Evolutionary conservation across 306 rosid species (phyloP), one percentile per base, ranked within the genome.

Genomic region (Mimosa pudica): DNA sequence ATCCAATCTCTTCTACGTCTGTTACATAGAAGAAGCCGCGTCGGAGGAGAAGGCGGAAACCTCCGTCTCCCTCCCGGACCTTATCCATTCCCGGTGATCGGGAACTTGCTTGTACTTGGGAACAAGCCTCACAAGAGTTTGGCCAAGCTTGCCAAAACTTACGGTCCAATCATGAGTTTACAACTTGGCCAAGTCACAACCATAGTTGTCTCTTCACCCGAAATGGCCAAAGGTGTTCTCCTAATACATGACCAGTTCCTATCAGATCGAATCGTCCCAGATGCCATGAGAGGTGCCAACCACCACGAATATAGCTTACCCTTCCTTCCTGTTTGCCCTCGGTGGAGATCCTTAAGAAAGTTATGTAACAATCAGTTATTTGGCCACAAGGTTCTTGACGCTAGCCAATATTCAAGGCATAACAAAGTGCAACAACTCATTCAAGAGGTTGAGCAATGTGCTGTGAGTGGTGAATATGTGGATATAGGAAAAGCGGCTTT

Each of bases 51-150:
- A 70, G 20, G 30, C 30, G 30, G 38, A 41, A 58, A 7, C 20
- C 24, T 5, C 8, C 79, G 74, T 33, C 88, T 86, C 30, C 97
- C 92, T 33, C 92, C 97, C 2, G 89, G 92, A 1, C 94, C 92
- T 2, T 6, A 2, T 2, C 89, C 85, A 0, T 6, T 79, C 7
- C 92, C 88, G 1, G 1, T 89, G 0, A 30, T 92, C 0, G 97
- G 94, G 2, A 92, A 92, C 81, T 88, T 92, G 32, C 61, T 82
- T 32, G 86, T 86, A 49, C 75, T 88, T 1, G 94, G 94, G 0
- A 33, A 70, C n/a, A 89, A 85, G 17, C 92, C 89, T 1, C 92
- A 91, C 70, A 73, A 86, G 67, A 72, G 90, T n/a, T 10, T 89
- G 12, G 72, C 92, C 52, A 42, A 14, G 1, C 88, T 87, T 2